phyloP scores from a whole-genome alignment of 768 basidiomycete genomes.

The Gloeopeniophorella convolvens region DNA sequence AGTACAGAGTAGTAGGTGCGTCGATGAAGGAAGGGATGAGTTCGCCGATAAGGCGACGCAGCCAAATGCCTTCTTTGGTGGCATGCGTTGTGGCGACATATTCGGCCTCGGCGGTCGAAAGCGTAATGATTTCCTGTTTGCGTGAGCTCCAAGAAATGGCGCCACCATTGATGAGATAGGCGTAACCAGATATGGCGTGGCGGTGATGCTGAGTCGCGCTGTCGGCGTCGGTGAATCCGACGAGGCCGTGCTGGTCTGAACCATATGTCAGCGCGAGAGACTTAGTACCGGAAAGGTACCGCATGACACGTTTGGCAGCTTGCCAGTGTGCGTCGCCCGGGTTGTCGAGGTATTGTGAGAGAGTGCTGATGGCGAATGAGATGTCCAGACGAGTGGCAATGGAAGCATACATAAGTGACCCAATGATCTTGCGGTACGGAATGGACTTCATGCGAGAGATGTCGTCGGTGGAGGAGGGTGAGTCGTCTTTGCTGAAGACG shows the following conservation, averaged over 20 bases:
- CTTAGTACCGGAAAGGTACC: background rate
- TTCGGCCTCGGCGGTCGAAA: background rate
- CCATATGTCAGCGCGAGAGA: background rate
- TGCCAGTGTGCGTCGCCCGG: background rate
- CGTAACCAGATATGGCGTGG: background rate
- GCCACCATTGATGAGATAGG: background rate
- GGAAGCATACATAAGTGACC: conserved; percentile 29
- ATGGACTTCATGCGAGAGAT: background rate
- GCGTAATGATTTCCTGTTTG: conserved; percentile 1
- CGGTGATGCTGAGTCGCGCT: background rate
- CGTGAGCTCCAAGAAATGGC: background rate
- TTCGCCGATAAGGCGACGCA: background rate
- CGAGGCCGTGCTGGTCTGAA: background rate
- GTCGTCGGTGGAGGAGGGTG: background rate
- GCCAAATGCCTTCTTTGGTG: background rate
- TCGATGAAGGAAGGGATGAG: background rate
- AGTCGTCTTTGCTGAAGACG: background rate
- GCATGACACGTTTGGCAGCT: background rate
- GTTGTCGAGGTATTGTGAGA: background rate
- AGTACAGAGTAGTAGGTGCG: background rate
- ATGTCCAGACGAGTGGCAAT: conserved; percentile 33
- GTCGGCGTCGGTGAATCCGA: background rate
- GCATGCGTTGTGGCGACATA: background rate
- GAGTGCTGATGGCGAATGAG: conserved; percentile 23
- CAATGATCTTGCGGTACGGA: background rate